A percentile compares a stretch with the other conserved stretches of the same genome.
phyloP scores from a whole-genome alignment of 2,329 filamentous ascomycete genomes.

The Chrysosporium queenslandicum region DNA sequence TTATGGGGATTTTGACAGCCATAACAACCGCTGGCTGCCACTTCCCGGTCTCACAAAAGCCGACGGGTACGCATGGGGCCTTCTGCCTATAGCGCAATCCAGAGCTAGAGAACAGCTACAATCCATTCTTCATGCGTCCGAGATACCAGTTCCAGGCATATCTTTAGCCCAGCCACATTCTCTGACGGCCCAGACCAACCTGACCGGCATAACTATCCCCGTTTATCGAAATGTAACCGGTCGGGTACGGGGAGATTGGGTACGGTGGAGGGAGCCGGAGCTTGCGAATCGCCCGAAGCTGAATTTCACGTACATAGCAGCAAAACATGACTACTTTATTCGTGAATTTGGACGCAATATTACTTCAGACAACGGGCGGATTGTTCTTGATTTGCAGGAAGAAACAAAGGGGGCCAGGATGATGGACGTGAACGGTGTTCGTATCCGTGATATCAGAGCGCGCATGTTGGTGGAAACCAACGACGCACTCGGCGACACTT shows the following conservation, averaged over 20 bases:
- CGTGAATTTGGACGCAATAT: constrained; percentile 67
- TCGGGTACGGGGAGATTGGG: constrained; percentile 66
- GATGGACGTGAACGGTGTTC: constrained; percentile 36
- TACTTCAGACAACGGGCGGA: constrained; percentile 59
- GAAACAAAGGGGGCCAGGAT: constrained; percentile 35
- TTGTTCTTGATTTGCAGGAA: constrained; percentile 59
- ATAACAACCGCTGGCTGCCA: constrained; percentile 48
- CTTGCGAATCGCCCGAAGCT: constrained; percentile 39
- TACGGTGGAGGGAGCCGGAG: constrained; percentile 44
- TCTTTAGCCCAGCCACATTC: constrained; percentile 22
- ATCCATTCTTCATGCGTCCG: constrained; percentile 26
- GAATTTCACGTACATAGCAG: constrained; percentile 57
- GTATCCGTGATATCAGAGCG: constrained; percentile 59
- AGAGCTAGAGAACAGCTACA: constrained; percentile 50
- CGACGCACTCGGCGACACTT: constrained; percentile 58
- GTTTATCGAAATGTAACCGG: constrained; percentile 75
- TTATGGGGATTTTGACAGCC: constrained; percentile 44
- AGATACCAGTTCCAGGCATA: constrained; percentile 24
- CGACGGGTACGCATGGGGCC: constrained; percentile 69
- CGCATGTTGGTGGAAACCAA: constrained; percentile 64
- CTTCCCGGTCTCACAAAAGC: constrained; percentile 65
- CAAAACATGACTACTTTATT: constrained; percentile 56
- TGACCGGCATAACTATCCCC: constrained; percentile 38
- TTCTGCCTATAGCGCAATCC: constrained; percentile 56
- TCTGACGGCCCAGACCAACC: constrained; percentile 23